phyloP scores from a whole-genome alignment of 164 flowering plant genomes.

The Magnolia officinalis region DNA sequence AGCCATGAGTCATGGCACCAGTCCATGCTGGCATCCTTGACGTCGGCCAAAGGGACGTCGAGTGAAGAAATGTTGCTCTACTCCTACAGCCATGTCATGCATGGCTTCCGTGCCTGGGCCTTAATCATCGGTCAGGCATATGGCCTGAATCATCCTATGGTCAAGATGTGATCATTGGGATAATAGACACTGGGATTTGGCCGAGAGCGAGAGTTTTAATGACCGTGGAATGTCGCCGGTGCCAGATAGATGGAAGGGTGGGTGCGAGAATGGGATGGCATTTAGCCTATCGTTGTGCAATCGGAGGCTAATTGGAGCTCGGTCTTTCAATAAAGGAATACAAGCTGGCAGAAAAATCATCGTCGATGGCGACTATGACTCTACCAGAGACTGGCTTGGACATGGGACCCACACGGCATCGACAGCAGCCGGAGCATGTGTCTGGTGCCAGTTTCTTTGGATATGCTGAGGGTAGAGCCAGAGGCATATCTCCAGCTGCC shows the following conservation, averaged over 20 bases:
- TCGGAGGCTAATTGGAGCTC: slow-evolving; percentile 45
- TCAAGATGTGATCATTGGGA: slow-evolving; percentile 25
- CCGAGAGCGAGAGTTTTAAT: slow-evolving; percentile 19
- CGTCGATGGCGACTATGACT: slow-evolving; percentile 18
- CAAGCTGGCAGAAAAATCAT: slow-evolving; percentile 13
- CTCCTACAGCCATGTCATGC: slow-evolving; percentile 27
- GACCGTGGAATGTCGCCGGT: slow-evolving; percentile 20
- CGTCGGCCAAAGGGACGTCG: background rate
- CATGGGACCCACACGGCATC: slow-evolving; percentile 55
- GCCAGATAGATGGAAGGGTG: slow-evolving; percentile 28
- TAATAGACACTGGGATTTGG: slow-evolving; percentile 25
- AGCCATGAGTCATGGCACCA: slow-evolving; percentile 23
- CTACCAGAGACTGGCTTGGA: slow-evolving; percentile 36
- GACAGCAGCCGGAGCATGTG: slow-evolving; percentile 42
- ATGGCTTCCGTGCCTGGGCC: slow-evolving; percentile 28
- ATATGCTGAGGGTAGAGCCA: slow-evolving; percentile 39
- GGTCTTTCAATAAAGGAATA: slow-evolving; percentile 34
- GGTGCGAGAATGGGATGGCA: slow-evolving; percentile 21
- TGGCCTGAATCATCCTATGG: slow-evolving; percentile 28
- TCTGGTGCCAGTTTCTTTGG: slow-evolving; percentile 35
- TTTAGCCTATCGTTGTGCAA: slow-evolving; percentile 23
- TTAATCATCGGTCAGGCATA: slow-evolving; percentile 10
- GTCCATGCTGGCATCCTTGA: slow-evolving; percentile 12
- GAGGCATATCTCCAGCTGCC: slow-evolving; percentile 35
- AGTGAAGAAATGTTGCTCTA: slow-evolving; percentile 15